Evolutionary conservation across 805 yeast species (phyloP).

Genomic region (Zygosaccharomyces siamensis): DNA sequence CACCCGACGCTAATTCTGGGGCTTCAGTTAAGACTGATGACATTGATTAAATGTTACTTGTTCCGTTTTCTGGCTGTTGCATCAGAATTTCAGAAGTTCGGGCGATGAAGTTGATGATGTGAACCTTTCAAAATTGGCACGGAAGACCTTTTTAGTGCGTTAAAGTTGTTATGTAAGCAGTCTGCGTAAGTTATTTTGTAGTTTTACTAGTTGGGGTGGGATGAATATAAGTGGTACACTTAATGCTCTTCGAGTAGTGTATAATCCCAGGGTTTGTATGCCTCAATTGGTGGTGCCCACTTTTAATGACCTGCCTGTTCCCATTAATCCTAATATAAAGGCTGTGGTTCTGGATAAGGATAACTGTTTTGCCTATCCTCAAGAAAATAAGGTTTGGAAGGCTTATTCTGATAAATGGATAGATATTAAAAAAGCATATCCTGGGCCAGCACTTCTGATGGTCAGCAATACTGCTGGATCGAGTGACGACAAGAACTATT

Average conservation of each 20-base stretch:
- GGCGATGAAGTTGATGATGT: background rate
- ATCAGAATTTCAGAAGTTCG: background rate
- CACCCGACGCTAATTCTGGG: background rate
- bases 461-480: constrained; percentile 95
- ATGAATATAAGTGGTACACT: constrained; percentile 76
- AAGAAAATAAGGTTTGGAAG: constrained; percentile 75
- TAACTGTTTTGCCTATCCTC: constrained; percentile 87
- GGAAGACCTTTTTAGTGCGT: background rate
- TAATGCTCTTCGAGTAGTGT: constrained; percentile 54
- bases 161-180: background rate
- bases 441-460: constrained; percentile 59
- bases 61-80: background rate
- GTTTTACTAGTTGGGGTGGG: background rate
- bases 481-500: constrained; percentile 55
- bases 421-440: constrained; percentile 49
- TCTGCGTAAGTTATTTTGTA: constrained; percentile 1
- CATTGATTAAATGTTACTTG: background rate
- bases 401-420: constrained; percentile 57
- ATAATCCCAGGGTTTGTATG: constrained; percentile 61
- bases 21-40: background rate
- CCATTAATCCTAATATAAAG: constrained; percentile 46
- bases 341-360: constrained; percentile 91
- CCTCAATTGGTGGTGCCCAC: constrained; percentile 58
- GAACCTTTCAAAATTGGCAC: background rate
- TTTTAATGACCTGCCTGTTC: constrained; percentile 57